Evolutionary conservation across 2,329 filamentous ascomycete genomes (phyloP), one percentile per base, ranked within the genome.

Genomic region (Davidsoniella eucalypti): DNA sequence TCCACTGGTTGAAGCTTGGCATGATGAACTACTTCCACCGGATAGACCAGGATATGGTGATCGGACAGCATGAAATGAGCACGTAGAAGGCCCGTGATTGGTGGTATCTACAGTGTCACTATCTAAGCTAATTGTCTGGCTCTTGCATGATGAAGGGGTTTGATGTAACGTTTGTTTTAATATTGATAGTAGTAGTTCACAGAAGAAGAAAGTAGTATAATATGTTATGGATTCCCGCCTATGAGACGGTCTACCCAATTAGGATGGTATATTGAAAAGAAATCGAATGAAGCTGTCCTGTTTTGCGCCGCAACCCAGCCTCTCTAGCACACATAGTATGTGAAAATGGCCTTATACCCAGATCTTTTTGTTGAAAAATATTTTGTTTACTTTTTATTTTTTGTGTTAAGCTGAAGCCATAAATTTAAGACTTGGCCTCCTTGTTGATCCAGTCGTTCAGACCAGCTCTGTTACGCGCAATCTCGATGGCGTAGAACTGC

Each of bases 391-490:
- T 33, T 33, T 33, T 33, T 33, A 9, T 29, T 29, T 29, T 29
- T 8, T 9, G 29, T 12, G 3, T 33, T 3, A 33, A 33, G 29
- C 12, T 12, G 2, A 9, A 33, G 12, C 8, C 29, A 9, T 33
- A 33, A 9, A 1, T 23, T 23, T 33, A 33, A 33, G 36, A 40
- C 44, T 21, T 53, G 21, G 21, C 21, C 59, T 85, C 75, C 67
- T 96, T 88, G 65, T 90, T 92, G 55, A 98, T 79, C 92, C 92
- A 98, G 66, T 98, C 92, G 61, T 98, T 98, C 52, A 96, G 68
- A 25, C 90, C 90, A 49, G 76, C 76, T 54, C 82, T 82, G 67
- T 98, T 98, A 65, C 68, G 65, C 40, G 67, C 68, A 59, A 73
- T 71, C 61, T 74, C 69, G 46, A 70, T 56, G 45, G 69, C 68